Evolutionary conservation across 371 early-diverging fungal species (phyloP).

Genomic region (Haplosporangium sp.): DNA sequence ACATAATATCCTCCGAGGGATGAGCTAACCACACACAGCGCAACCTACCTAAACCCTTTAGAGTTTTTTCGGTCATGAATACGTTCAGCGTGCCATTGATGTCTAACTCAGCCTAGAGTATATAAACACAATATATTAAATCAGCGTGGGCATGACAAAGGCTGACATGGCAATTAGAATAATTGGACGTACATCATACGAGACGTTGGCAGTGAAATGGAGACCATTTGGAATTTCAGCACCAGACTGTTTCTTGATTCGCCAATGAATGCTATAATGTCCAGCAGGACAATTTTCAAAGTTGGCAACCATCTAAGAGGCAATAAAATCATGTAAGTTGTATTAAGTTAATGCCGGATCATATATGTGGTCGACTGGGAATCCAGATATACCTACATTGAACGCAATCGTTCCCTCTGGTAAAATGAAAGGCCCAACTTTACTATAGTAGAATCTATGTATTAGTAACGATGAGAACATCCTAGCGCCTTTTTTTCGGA

Average conservation of each 20-base stretch:
- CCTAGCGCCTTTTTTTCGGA: no score
- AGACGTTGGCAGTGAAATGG: conserved; percentile 32
- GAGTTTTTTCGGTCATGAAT: conserved; percentile 14
- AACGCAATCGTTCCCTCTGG: no score
- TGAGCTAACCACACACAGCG: neutral
- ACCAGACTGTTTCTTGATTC: conserved; percentile 19
- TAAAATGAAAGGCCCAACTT: no score
- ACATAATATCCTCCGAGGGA: no score
- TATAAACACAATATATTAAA: no score
- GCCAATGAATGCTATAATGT: conserved; percentile 35
- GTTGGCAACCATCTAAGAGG: conserved; percentile 17
- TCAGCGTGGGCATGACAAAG: no score
- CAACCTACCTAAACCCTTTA: conserved; percentile 18
- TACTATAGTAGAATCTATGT: no score
- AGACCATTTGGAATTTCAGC: conserved; percentile 36
- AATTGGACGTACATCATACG: conserved; percentile 32
- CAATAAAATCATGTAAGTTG: neutral
- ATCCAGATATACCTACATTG: no score
- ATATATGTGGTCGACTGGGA: no score
- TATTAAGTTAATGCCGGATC: neutral
- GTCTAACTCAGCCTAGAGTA: conserved; percentile 29
- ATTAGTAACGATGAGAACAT: no score
- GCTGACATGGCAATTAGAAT: neutral
- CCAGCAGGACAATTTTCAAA: conserved; percentile 27
- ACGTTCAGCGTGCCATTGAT: conserved; percentile 36